Conservation (phyloP, 495 filamentous ascomycete species). For the Hypoxylon fuscum region DNA sequence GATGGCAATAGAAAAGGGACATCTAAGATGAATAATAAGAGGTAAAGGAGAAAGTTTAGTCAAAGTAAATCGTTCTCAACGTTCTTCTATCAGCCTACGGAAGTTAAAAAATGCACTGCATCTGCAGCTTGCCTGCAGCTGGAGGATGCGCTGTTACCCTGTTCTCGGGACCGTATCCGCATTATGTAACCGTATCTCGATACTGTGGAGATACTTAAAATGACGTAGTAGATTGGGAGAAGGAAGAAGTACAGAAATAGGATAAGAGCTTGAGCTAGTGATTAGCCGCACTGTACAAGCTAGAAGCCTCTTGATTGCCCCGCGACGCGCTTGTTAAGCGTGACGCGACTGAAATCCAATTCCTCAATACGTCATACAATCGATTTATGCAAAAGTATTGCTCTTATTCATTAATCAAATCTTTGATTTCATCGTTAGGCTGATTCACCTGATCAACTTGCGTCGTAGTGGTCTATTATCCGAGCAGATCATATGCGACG, state of each 20-base stretch:
- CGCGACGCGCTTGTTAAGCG: slow-evolving; percentile 27
- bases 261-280: not conserved
- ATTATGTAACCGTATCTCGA: too few relatives aligned
- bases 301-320: slow-evolving; percentile 14
- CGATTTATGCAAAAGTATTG: too few relatives aligned
- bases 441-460: too few relatives aligned
- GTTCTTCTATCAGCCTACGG: too few relatives aligned
- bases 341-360: slow-evolving; percentile 15
- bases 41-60: too few relatives aligned
- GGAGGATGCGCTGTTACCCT: not conserved
- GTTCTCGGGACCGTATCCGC: not conserved
- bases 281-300: slow-evolving; percentile 8
- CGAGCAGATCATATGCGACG: not conserved
- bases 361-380: too few relatives aligned
- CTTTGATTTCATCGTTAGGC: too few relatives aligned
- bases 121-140: slow-evolving; percentile 5
- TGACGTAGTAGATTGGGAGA: too few relatives aligned
- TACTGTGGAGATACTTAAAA: too few relatives aligned
- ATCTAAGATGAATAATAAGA: not conserved
- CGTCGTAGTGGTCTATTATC: too few relatives aligned
- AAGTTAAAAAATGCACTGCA: not conserved
- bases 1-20: not conserved
- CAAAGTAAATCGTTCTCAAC: too few relatives aligned
- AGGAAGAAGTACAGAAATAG: not conserved
- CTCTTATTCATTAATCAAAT: too few relatives aligned